Evolutionary conservation across 139 green algal species (phyloP).

Genomic region (Picocystis salinarum): DNA sequence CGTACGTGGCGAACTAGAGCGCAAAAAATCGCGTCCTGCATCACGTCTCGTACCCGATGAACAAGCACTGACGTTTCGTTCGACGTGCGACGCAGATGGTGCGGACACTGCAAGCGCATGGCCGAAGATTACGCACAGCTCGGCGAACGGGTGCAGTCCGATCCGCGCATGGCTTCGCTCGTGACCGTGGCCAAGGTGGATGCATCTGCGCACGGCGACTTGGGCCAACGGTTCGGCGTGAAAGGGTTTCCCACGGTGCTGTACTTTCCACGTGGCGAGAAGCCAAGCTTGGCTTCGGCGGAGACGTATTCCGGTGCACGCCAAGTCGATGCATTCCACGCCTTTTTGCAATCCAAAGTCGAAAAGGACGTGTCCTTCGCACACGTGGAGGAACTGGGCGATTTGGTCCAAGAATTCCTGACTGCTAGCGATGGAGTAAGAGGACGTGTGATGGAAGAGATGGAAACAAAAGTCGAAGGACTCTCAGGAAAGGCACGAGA

Average conservation of each 20-base stretch:
- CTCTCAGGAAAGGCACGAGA: conserved; percentile 18
- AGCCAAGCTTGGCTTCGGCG: not conserved
- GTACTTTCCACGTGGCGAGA: conserved; percentile 41
- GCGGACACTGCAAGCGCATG: conserved; percentile 49
- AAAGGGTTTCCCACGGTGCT: conserved; percentile 70
- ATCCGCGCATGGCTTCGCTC: conserved; percentile 37
- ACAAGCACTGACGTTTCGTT: too few species aligned
- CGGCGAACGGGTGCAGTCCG: conserved; percentile 27
- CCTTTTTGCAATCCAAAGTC: conserved; percentile 48
- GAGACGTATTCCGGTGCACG: conserved; percentile 18
- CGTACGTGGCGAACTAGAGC: too few species aligned
- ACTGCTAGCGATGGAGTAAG: too few species aligned
- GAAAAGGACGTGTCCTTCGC: conserved; percentile 34
- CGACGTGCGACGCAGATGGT: too few species aligned
- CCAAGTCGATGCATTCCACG: conserved; percentile 32
- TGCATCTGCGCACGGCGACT: conserved; percentile 41
- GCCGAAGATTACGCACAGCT: conserved; percentile 43
- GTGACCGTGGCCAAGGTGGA: conserved; percentile 67
- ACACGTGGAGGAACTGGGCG: conserved; percentile 33
- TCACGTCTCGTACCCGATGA: too few species aligned
- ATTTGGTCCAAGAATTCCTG: too few species aligned
- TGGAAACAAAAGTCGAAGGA: conserved; percentile 5
- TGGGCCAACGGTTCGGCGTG: conserved; percentile 56
- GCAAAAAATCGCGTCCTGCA: too few species aligned
- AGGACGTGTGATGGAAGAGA: conserved; percentile 6